Evolutionary conservation across 2,329 filamentous ascomycete genomes (phyloP).

Genomic region (Xenoacremonium recifei): DNA sequence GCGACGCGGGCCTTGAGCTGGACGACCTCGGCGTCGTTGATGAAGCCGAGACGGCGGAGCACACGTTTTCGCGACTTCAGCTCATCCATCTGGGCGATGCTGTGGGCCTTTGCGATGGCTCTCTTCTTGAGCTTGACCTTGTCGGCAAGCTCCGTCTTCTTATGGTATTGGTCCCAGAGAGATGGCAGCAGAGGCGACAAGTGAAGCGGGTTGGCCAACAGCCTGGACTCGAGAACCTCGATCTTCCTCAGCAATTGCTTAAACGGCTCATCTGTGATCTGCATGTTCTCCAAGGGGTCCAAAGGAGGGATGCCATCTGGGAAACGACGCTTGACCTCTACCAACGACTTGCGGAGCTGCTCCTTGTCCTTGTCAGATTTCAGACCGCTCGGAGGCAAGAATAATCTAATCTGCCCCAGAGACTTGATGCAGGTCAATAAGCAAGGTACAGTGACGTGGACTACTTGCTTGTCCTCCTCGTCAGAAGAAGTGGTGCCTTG

Average conservation of each 20-base stretch:
- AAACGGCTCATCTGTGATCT: slow-evolving; percentile 87
- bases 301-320: slow-evolving; percentile 86
- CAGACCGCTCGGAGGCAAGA: slow-evolving; percentile 72
- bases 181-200: slow-evolving; percentile 81
- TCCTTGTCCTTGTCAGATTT: slow-evolving; percentile 63
- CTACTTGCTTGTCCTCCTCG: slow-evolving; percentile 26
- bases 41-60: slow-evolving; percentile 88
- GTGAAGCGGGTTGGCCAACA: slow-evolving; percentile 87
- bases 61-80: slow-evolving; percentile 95
- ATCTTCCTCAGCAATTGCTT: slow-evolving; percentile 94
- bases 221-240: slow-evolving; percentile 87
- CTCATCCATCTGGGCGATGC: slow-evolving; percentile 91
- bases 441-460: slow-evolving; percentile 63
- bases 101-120: slow-evolving; percentile 79
- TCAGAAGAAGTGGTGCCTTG: background rate
- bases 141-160: slow-evolving; percentile 72
- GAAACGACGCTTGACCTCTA: slow-evolving; percentile 83
- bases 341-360: slow-evolving; percentile 66
- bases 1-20: slow-evolving; percentile 96
- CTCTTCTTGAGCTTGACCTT: slow-evolving; percentile 89
- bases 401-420: slow-evolving; percentile 80
- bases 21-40: slow-evolving; percentile 92
- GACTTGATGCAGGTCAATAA: slow-evolving; percentile 81
- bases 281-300: slow-evolving; percentile 96
- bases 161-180: slow-evolving; percentile 83